Base-by-base conservation (phyloP, 1,139 yeast genomes). In the Yamadazyma kanchanaburiensis region DNA sequence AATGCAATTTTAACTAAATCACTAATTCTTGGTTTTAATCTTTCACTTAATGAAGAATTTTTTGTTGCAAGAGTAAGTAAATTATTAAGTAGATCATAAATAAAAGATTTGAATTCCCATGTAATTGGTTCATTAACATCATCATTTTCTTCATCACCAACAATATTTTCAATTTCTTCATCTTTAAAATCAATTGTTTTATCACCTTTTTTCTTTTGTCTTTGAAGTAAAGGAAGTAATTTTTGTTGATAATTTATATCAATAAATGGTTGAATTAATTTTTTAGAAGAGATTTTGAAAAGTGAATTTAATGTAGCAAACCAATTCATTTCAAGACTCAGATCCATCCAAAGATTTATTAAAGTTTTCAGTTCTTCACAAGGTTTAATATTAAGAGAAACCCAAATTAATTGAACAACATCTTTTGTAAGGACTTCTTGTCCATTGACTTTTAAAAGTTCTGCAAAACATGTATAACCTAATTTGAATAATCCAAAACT, bases 1-100 rank as follows among this genome's bases (percentile, higher is more conserved):
- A 87, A 88, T 1, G 96, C 80, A n/a, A 88, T 67, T 40, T 83
- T 80, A 20, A 89, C 81, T 24, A 89, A 58, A 22, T 85, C 94
- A 14, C 84, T 77, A 6, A 87, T 71, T 34, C 69, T 72, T 0
- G 66, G 53, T 5, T 75, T 64, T 21, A 85, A 53, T 22, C 50
- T 64, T 1, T 58, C 56, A 12, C 65, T 55, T 8, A 79, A 45
- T 17, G 55, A 55, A 0, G 62, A 50, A 34, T 70, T 69, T 13
- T 60, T 54, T 12, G 55, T 51, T 3, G 80, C 65, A 31, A 63
- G 57, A 0, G 44, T 39, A 12, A 85, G 55, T 24, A 84, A 57
- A 25, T 68, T 64, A 24, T 70, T 70, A 30, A 89, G 52, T 37
- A 85, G 58, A 22, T 70, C 74, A 34, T 84, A 63, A 2, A 89